These are phyloP conservation scores for Chrysanthemum lavandulifolium DNA, from an alignment of 129 eudicot species.

Conservation along the genomic window DNA sequence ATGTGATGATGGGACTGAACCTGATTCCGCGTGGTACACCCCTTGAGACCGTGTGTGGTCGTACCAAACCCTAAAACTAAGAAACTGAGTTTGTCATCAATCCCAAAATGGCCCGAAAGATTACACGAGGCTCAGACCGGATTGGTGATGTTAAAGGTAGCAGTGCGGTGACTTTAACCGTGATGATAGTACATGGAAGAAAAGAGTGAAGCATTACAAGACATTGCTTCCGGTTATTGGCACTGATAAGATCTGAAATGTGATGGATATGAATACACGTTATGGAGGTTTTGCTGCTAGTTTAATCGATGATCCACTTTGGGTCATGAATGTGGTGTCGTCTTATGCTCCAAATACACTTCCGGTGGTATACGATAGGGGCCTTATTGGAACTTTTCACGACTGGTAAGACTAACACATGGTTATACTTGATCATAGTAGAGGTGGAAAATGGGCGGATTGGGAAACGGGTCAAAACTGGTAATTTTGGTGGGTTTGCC, in stretches of 20 bases:
- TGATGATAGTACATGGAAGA: conserved; percentile 76
- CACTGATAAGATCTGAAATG: conserved; percentile 79
- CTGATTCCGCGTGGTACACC: conserved; percentile 97
- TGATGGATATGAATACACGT: conserved; percentile 91
- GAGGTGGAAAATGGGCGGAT: not conserved
- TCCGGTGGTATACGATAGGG: conserved; percentile 84
- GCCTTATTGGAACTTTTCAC: conserved; percentile 84
- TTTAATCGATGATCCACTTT: conserved; percentile 65
- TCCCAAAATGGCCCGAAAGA: conserved; percentile 83
- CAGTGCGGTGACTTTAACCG: conserved; percentile 79
- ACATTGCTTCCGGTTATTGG: conserved; percentile 74
- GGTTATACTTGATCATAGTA: not conserved
- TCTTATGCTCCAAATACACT: conserved; percentile 86
- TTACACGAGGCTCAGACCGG: conserved; percentile 69
- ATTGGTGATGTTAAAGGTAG: conserved; percentile 73
- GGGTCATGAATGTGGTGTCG: conserved; percentile 98
- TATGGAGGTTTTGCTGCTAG: conserved; percentile 94
- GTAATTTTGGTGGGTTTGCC: not conserved
- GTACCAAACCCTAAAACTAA: conserved; percentile 61
- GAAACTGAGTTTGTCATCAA: conserved; percentile 46
- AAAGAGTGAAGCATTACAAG: conserved; percentile 72
- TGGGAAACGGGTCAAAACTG: not conserved
- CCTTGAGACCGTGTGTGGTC: conserved; percentile 85
- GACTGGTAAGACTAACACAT: conserved; percentile 64
- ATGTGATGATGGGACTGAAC: conserved; percentile 95